Evolutionary conservation across 1,284 basidiomycete species (phyloP), one percentile per base, ranked within the genome.

Genomic region (Tylopilus sp.): DNA sequence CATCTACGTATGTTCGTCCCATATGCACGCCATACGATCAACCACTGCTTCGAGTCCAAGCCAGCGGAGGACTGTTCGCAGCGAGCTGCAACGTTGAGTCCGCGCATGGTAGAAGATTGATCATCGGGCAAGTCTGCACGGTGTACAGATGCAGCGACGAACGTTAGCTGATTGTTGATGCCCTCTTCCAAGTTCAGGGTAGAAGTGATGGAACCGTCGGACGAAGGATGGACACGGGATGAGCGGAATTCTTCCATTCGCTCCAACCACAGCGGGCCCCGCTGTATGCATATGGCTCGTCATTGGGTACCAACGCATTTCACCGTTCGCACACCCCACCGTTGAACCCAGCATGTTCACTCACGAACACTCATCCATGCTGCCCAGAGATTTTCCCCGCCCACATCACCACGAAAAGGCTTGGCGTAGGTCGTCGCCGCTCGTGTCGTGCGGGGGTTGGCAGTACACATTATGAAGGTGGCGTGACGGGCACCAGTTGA

Each of bases 81-180:
- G 48, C 54, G 37, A 48, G 35, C 12, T 49, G 46, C 59, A 59
- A 63, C 60, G 58, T 63, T 59, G 61, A 36, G 41, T 55, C 46
- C 59, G 42, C 41, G 56, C 60, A 49, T 35, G 37, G 47, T 34
- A 50, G 58, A 63, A 63, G 60, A 59, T 59, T 61, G 58, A 63
- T 59, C 38, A 63, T 63, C 59, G 60, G 59, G 47, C 43, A 37
- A 15, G 40, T 39, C 57, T 49, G 46, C 41, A 23, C 23, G 52
- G 49, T 56, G 34, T 23, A 51, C 49, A 48, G 55, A 54, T 36
- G 38, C 21, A 38, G 41, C 44, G 42, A 44, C 29, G 40, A 41
- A 48, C 21, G 29, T 16, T 48, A 35, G 41, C 19, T 45, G 30
- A 56, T 54, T 43, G 40, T 23, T 46, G 18, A 31, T 12, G 26